Evolutionary conservation across 179 eudicot species (phyloP).

Genomic region (Spinacia oleracea): DNA sequence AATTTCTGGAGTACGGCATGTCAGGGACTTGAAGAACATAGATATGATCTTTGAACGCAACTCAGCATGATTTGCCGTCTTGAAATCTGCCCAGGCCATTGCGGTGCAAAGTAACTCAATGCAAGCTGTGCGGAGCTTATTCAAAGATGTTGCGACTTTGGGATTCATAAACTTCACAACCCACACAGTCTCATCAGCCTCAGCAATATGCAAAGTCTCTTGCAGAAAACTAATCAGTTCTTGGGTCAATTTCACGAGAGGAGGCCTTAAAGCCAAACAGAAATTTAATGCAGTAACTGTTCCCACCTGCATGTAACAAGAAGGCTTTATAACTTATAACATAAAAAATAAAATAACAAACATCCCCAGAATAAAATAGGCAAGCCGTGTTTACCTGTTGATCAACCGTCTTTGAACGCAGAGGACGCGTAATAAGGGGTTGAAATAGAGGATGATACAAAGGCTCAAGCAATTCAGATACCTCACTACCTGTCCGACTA

Average conservation of each 20-base stretch:
- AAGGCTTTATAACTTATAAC: background rate
- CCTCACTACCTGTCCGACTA: constrained; percentile 97
- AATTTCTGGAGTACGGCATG: constrained; percentile 86
- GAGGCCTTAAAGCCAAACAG: constrained; percentile 98
- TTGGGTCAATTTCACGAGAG: constrained; percentile 88
- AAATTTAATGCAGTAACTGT: constrained; percentile 94
- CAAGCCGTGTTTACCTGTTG: constrained; percentile 66
- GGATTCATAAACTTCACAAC: constrained; percentile 89
- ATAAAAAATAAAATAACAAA: too few species aligned
- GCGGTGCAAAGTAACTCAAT: constrained; percentile 98
- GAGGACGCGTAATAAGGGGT: constrained; percentile 79
- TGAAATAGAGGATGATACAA: constrained; percentile 88
- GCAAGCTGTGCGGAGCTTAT: constrained; percentile 94
- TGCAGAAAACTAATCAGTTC: constrained; percentile 86
- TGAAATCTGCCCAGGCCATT: constrained; percentile 98
- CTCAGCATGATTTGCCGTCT: constrained; percentile 82
- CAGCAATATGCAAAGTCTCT: constrained; percentile 96
- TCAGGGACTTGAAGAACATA: constrained; percentile 97
- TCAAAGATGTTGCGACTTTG: constrained; percentile 80
- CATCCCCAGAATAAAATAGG: background rate
- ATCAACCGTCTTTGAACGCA: constrained; percentile 92
- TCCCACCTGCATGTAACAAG: constrained; percentile 63
- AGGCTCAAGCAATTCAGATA: constrained; percentile 96
- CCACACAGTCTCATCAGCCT: constrained; percentile 95
- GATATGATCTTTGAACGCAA: constrained; percentile 89